A percentile compares a stretch with the other conserved stretches of the same genome.
Conservation (phyloP, 169 alveolate species). For the Cyclospora cayetanensis region DNA sequence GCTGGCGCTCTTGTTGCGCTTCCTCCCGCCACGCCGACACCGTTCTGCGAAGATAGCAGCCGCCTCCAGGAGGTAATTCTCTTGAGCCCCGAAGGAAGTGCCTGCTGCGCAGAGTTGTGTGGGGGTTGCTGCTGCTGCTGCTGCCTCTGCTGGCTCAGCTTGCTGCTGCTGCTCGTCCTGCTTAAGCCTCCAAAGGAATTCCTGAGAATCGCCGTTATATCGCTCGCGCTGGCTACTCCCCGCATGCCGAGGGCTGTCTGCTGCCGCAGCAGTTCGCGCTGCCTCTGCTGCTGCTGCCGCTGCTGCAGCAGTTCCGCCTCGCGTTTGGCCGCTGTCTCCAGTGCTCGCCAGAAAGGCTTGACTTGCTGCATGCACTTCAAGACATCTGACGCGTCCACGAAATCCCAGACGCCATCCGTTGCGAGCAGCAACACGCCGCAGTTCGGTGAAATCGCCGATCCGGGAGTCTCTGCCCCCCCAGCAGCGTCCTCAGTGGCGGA, state of each 20-base stretch:
- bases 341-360: neutral
- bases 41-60: neutral
- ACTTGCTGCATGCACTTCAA: neutral
- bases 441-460: neutral
- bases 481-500: neutral
- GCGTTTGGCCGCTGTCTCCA: neutral
- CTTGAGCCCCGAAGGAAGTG: neutral
- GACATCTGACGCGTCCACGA: neutral
- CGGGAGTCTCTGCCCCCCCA: neutral
- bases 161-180: neutral
- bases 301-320: constrained; percentile 16
- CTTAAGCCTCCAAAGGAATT: neutral
- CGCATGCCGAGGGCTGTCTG: neutral
- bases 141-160: neutral
- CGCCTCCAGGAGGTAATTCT: neutral
- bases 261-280: neutral
- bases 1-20: neutral
- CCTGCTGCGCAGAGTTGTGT: no score
- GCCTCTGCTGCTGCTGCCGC: neutral
- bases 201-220: neutral
- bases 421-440: constrained; percentile 67
- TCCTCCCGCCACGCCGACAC: neutral
- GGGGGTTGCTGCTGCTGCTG: constrained; percentile 26
- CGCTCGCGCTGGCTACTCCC: neutral
- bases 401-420: constrained; percentile 72